These are phyloP conservation scores for Macrocystidia cucumis DNA, from an alignment of 1,284 basidiomycete species.

Conservation along the genomic window DNA sequence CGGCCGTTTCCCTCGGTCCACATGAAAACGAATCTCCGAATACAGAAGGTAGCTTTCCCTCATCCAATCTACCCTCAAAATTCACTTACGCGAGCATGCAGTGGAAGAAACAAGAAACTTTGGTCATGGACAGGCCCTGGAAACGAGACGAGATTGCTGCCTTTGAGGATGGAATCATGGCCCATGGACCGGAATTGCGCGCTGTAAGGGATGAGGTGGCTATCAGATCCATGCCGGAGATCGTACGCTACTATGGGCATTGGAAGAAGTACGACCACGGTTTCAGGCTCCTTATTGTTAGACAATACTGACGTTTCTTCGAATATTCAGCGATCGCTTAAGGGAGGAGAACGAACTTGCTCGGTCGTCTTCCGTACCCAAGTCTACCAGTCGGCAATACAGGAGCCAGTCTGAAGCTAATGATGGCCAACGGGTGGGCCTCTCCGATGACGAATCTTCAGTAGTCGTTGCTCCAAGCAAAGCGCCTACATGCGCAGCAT, in stretches of 20 bases:
- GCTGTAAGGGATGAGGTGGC: constrained; percentile 70
- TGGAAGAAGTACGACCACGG: constrained; percentile 71
- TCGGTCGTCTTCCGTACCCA: too few species aligned
- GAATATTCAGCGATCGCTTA: too few species aligned
- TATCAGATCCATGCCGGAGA: constrained; percentile 63
- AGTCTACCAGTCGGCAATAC: constrained; percentile 32
- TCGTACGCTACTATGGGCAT: constrained; percentile 77
- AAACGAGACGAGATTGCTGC: constrained; percentile 59
- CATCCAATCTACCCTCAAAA: not conserved
- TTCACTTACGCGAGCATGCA: constrained; percentile 17
- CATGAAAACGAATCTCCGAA: constrained; percentile 49
- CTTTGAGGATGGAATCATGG: constrained; percentile 69
- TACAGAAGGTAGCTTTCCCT: constrained; percentile 47
- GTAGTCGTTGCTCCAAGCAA: constrained; percentile 50
- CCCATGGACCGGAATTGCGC: constrained; percentile 72
- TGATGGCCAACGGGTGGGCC: constrained; percentile 30
- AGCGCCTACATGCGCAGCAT: constrained; percentile 65
- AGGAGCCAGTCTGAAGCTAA: constrained; percentile 27
- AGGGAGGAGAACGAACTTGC: too few species aligned
- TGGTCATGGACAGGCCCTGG: constrained; percentile 69
- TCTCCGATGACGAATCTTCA: constrained; percentile 72
- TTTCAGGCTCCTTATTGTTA: constrained; percentile 4
- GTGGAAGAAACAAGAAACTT: constrained; percentile 69
- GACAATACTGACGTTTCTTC: constrained; percentile 10
- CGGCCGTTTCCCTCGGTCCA: constrained; percentile 50